A percentile compares a stretch with the other conserved stretches of the same genome.
Conservation (phyloP, 176 grass and related monocot genomes). For the Themeda triandra region DNA sequence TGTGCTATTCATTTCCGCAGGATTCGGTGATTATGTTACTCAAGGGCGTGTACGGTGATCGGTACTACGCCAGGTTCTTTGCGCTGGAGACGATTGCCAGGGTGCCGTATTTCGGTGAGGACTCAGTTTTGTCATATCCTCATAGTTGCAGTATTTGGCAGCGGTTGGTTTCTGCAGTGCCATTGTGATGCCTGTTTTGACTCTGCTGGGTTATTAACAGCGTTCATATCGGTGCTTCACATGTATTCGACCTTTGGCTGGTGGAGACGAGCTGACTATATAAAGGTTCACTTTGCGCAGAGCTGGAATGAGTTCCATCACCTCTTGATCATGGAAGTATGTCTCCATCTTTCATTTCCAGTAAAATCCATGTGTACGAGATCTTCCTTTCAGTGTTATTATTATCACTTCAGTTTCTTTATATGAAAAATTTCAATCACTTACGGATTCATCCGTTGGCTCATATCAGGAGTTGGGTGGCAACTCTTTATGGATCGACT, state of each 20-base stretch:
- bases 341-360: not conserved
- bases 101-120: slow-evolving; percentile 94
- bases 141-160: not conserved
- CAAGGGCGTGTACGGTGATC: slow-evolving; percentile 57
- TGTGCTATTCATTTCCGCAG: slow-evolving; percentile 32
- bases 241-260: slow-evolving; percentile 93
- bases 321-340: slow-evolving; percentile 97
- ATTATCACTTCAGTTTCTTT: not conserved
- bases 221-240: slow-evolving; percentile 97
- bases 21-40: slow-evolving; percentile 62
- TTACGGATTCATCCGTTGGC: not conserved
- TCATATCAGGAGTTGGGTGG: slow-evolving; percentile 81
- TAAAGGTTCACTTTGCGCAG: slow-evolving; percentile 98
- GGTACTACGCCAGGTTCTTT: slow-evolving; percentile 84
- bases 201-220: slow-evolving; percentile 32
- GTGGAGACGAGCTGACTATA: slow-evolving; percentile 81
- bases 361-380: not conserved
- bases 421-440: not conserved
- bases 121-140: slow-evolving; percentile 5
- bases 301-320: slow-evolving; percentile 97
- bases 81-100: slow-evolving; percentile 88
- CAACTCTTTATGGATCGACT: slow-evolving; percentile 67
- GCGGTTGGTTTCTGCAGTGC: not conserved
- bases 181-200: not conserved
- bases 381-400: not conserved